Conservation (phyloP, 2,329 filamentous ascomycete species). For the Epichloe gansuensis region DNA sequence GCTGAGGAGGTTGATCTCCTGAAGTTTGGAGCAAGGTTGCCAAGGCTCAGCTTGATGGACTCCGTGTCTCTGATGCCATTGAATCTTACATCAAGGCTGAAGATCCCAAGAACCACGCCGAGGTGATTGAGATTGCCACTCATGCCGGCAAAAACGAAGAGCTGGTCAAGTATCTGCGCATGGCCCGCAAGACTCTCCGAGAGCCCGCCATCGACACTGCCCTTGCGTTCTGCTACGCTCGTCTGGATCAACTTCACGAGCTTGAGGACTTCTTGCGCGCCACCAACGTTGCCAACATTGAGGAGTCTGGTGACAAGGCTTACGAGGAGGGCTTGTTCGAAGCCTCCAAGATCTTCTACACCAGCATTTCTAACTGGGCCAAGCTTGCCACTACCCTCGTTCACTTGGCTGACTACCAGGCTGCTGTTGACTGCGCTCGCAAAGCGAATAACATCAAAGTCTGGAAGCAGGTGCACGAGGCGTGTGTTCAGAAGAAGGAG, state of each 20-base stretch:
- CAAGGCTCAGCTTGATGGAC: constrained; percentile 92
- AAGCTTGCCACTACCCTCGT: constrained; percentile 96
- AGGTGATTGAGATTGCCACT: constrained; percentile 92
- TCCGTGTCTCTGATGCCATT: constrained; percentile 83
- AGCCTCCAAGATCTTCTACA: constrained; percentile 97
- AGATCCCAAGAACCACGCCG: constrained; percentile 83
- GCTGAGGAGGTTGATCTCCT: constrained; percentile 84
- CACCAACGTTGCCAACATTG: constrained; percentile 90
- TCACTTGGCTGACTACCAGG: constrained; percentile 94
- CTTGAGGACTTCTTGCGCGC: constrained; percentile 91
- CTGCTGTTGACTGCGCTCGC: constrained; percentile 90
- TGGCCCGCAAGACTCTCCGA: constrained; percentile 93
- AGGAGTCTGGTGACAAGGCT: constrained; percentile 95
- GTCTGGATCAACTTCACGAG: constrained; percentile 81
- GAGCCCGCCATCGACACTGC: constrained; percentile 90
- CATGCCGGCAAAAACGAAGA: constrained; percentile 97
- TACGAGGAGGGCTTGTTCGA: constrained; percentile 90
- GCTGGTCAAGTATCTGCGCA: constrained; percentile 87
- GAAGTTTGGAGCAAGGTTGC: constrained; percentile 98
- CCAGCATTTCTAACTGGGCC: constrained; percentile 98
- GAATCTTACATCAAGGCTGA: constrained; percentile 94
- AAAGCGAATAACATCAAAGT: constrained; percentile 99
- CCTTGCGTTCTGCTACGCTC: constrained; percentile 85
- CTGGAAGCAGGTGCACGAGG: constrained; percentile 96
- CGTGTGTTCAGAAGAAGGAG: constrained; percentile 94